Percentiles rank a stretch among this genome's conserved stretches.
Conservation (phyloP, 179 eudicot species). For the Spergularia azorica region DNA sequence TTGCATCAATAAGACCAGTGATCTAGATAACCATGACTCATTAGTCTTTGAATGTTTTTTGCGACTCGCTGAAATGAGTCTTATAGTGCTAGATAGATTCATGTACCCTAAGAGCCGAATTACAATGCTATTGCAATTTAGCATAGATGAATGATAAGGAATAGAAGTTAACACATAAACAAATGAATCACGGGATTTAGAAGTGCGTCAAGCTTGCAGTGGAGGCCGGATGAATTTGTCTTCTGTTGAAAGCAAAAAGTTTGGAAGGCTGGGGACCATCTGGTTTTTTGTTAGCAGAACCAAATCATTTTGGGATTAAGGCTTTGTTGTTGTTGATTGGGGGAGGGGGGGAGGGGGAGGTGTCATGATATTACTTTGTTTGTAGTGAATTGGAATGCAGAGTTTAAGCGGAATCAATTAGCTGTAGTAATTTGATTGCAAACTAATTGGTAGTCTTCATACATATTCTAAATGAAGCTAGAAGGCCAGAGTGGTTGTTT, state of each 20-base stretch:
- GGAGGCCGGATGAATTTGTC: background rate
- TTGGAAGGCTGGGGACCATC: too few relatives aligned
- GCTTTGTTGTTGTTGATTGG: background rate
- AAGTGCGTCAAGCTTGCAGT: background rate
- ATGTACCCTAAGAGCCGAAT: background rate
- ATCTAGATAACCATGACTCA: background rate
- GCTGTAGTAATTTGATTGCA: background rate
- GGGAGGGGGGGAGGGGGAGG: background rate
- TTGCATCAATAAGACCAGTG: background rate
- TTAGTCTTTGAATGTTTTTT: background rate
- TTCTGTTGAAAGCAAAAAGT: background rate
- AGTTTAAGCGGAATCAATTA: background rate
- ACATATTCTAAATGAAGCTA: background rate
- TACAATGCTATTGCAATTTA: background rate
- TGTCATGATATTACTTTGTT: too few relatives aligned
- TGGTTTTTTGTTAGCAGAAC: too few relatives aligned
- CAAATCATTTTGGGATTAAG: too few relatives aligned
- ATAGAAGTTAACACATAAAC: too few relatives aligned
- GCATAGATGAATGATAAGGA: background rate
- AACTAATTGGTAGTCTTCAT: background rate
- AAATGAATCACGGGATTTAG: too few relatives aligned
- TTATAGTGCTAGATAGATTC: background rate
- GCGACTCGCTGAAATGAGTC: background rate
- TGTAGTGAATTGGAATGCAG: background rate
- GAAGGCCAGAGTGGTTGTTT: background rate